Evolutionary conservation across 257 asterid genomes (phyloP), one percentile per base, ranked within the genome.

Genomic region (Salvia hispanica): DNA sequence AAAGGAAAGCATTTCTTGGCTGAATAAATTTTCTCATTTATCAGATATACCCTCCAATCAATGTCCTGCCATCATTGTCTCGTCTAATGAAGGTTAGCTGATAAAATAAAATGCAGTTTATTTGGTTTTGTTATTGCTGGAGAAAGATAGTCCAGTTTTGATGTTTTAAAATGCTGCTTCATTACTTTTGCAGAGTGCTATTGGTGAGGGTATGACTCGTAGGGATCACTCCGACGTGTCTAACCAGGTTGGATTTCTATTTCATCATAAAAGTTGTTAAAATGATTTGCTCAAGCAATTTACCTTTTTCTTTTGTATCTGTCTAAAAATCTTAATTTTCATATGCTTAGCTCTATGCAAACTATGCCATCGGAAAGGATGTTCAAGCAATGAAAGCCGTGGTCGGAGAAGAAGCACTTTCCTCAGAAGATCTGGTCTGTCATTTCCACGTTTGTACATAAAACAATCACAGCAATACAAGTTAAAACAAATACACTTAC

Each of bases 141-240:
- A 56, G 16, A 46, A 50, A 48, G 31, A 42, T 13, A 50, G 12
- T 57, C 12, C 47, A 59, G 31, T 14, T 25, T 16, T 36, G 15
- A 15, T 39, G 39, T 36, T 64, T 59, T 58, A 56, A 1, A 59
- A 58, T 62, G 63, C 56, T 37, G 16, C 54, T 68, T 60, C 28
- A 42, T 31, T 61, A 40, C 54, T 68, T 42, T 68, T 77, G 73
- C 88, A 93, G 97, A 93, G 97, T 84, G 97, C 97, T 78, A 93
- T 93, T 75, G 98, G 98, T 62, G 97, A 93, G 84, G 98, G 98
- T 71, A 92, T 92, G 98, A 92, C 98, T 39, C 91, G 97, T 62
- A 81, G 85, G 81, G 98, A 92, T 77, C 98, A 92, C 75, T 81
- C 98, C 34, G 98, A 92, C 73, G 98, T 92, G 66, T 92, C 98